Base-by-base conservation (phyloP, 768 basidiomycete species). In the Tubosaeta sp. region DNA sequence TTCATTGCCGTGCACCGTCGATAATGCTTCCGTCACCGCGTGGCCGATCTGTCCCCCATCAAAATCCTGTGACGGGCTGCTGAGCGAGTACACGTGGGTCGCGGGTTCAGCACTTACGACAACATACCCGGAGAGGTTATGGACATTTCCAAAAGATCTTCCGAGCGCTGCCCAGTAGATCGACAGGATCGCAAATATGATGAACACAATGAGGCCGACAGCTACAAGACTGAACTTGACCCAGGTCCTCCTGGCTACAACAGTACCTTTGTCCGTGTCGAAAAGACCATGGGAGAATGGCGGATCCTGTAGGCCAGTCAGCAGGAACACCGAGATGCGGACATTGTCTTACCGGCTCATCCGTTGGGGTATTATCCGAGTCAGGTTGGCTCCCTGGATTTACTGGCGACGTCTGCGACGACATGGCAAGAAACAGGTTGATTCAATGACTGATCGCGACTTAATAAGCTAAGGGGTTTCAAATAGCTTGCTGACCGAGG, bases 141-240 rank as follows among this genome's bases (percentile, higher is more conserved):
- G 65, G 5, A 72, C 32, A 9, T 71, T 63, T 31, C 53, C 39
- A 6, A 66, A 73, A 10, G 72, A 72, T 48, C 72, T 73, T 68
- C 80, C 81, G 5, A 81, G 64, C 12, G 79, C 76, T 10, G 80
- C 82, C 82, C 82, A 85, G 63, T 78, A 84, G 43, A 85, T 82
- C 3, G 81, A 65, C 51, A 85, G 66, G 19, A 83, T 68, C 0
- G 64, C 67, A 54, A 81, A 75, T 39, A 85, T 76, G 19, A 76
- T 61, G 32, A 81, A 41, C 13, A 71, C 60, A 16, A 80, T 61
- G 26, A 75, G 48, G 12, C 71, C 55, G 3, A 70, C 62, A 16
- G 73, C 70, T 10, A 60, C 52, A 6, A 74, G 6, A 43, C 81
- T 66, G 3, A 71, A 70, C 57, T 66, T 74, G 45, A 78, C 50